These are phyloP conservation scores for Fusarium graminum DNA, from an alignment of 2,329 filamentous ascomycete genomes.

Conservation along the genomic window DNA sequence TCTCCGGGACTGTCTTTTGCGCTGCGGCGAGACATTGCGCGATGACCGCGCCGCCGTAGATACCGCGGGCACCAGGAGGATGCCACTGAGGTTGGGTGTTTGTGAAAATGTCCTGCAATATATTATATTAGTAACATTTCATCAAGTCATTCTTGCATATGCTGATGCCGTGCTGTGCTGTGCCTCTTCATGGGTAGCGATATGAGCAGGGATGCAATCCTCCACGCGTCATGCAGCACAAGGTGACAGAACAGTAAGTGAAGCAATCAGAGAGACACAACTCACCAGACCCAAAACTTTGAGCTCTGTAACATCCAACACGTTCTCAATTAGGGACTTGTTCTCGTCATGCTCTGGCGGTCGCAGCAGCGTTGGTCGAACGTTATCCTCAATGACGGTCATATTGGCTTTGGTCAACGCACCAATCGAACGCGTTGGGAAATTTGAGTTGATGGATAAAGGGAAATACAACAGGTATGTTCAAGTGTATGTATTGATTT, in stretches of 20 bases:
- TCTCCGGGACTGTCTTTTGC: conserved; percentile 83
- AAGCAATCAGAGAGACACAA: conserved; percentile 25
- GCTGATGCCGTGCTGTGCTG: not conserved
- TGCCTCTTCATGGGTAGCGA: not conserved
- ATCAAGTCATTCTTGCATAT: not conserved
- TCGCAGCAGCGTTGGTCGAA: conserved; percentile 64
- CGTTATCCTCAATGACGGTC: conserved; percentile 45
- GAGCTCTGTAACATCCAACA: conserved; percentile 86
- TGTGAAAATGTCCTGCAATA: conserved; percentile 84
- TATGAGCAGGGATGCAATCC: not conserved
- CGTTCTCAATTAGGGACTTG: conserved; percentile 88
- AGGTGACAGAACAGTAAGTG: not conserved
- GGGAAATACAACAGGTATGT: not conserved
- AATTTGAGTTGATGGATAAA: not conserved
- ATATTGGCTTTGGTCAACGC: conserved; percentile 18
- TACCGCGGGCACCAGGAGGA: conserved; percentile 88
- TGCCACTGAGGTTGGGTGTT: conserved; percentile 95
- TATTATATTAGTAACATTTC: conserved; percentile 9
- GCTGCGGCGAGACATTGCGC: conserved; percentile 91
- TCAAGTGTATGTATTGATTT: not conserved
- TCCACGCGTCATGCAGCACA: conserved; percentile 1
- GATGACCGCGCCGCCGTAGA: conserved; percentile 94
- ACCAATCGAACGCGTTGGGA: conserved; percentile 4
- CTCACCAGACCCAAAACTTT: conserved; percentile 79
- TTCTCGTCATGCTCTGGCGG: conserved; percentile 78